A percentile compares a stretch with the other conserved stretches of the same genome.
These are phyloP conservation scores for Pistacia integerrima DNA, from an alignment of 345 rosid genomes.

Conservation along the genomic window DNA sequence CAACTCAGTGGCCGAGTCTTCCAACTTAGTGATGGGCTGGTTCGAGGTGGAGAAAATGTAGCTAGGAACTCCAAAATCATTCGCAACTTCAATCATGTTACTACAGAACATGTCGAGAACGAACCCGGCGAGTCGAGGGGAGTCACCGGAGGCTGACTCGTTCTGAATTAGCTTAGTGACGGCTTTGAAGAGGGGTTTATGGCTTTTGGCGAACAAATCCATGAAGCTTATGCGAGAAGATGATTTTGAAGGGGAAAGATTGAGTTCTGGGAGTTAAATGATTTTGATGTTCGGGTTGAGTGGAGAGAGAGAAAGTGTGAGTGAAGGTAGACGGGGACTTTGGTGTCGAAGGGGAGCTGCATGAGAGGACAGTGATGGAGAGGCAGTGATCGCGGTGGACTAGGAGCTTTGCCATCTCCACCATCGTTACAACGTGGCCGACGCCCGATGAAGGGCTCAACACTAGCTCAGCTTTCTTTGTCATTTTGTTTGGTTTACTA, in stretches of 20 bases:
- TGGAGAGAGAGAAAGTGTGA: background rate
- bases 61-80: background rate
- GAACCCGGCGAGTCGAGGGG: background rate
- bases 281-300: background rate
- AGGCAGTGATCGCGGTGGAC: slow-evolving; percentile 11
- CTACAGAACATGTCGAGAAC: background rate
- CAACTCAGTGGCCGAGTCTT: slow-evolving; percentile 27
- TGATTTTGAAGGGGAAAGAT: background rate
- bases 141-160: background rate
- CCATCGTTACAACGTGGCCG: slow-evolving; percentile 13
- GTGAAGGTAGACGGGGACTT: background rate
- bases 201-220: background rate
- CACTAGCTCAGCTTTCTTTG: background rate
- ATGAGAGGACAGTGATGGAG: slow-evolving; percentile 12
- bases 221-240: background rate
- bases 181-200: background rate
- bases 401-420: slow-evolving; percentile 18
- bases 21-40: slow-evolving; percentile 17
- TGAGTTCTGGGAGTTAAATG: background rate
- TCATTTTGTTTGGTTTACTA: too few species aligned
- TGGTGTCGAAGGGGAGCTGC: background rate
- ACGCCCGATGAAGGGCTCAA: slow-evolving; percentile 15
- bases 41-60: background rate
- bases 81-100: background rate
- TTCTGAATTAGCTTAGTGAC: background rate